These are phyloP conservation scores for Hymenoscyphus scutula DNA, from an alignment of 2,329 filamentous ascomycete species.

Conservation along the genomic window DNA sequence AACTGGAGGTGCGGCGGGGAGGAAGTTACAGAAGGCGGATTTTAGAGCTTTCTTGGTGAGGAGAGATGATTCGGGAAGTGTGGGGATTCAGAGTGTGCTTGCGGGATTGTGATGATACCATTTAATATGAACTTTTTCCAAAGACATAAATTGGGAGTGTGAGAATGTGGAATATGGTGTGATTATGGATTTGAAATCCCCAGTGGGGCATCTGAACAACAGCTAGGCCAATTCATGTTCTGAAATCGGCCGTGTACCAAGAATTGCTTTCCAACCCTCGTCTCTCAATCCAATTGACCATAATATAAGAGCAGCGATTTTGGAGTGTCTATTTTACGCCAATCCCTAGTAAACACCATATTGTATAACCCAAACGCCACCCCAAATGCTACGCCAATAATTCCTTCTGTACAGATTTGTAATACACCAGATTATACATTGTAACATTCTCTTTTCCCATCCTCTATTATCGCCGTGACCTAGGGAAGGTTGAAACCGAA, in stretches of 20 bases:
- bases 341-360: conserved; percentile 9
- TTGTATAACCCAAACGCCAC: conserved; percentile 25
- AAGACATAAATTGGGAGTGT: not conserved
- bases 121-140: conserved; percentile 7
- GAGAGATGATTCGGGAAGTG: conserved; percentile 77
- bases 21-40: conserved; percentile 62
- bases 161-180: not conserved
- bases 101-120: conserved; percentile 41
- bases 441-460: not conserved
- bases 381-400: conserved; percentile 28
- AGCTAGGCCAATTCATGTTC: too few relatives aligned
- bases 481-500: conserved; percentile 72
- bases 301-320: conserved; percentile 28
- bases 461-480: conserved; percentile 10
- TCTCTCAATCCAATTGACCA: too few relatives aligned
- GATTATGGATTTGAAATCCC: not conserved
- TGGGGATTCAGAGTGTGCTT: conserved; percentile 80
- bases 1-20: conserved; percentile 42
- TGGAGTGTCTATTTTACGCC: conserved; percentile 11
- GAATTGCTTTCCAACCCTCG: too few relatives aligned
- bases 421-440: conserved; percentile 17
- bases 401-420: conserved; percentile 1
- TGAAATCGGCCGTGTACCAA: too few relatives aligned
- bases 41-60: conserved; percentile 82
- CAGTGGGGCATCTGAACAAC: not conserved